Base-by-base conservation (phyloP, 2,329 filamentous ascomycete species). In the Colletotrichum tropicale region DNA sequence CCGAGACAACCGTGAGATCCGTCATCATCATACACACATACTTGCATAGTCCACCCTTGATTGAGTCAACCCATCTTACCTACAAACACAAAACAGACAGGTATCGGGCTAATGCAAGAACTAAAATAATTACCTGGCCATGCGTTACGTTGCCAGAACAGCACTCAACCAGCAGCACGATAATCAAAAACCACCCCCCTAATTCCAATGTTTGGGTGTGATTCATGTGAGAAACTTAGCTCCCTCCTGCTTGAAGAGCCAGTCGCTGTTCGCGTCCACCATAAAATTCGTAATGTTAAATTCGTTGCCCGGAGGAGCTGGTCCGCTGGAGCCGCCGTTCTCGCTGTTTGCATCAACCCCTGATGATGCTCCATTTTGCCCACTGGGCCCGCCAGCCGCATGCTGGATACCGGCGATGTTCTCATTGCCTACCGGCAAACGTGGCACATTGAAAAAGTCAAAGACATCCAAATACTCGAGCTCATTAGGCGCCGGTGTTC, bases 381-480 rank as follows among this genome's bases (percentile, higher is more conserved):
- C 80, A 18, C 71, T 78, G 21, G 30, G 73, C 8, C 77, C 80
- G 2, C 74, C 74, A 24, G 81, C 79, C n/a, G 30, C 70, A 32
- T 60, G 76, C 64, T 74, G 74, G 21, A 75, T 64, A n/a, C 69
- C 68, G 43, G 66, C 56, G 9, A 68, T 65, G 38, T 80, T 81
- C 68, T 87, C 86, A 13, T 85, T 84, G 34, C 86, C 86, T 26
- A 90, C 84, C 0, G 91, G 90, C 28, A 98, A 86, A 21, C 95
- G 88, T 1, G 96, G 96, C 71, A 98, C 92, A 82, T 98, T 98
- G 88, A 98, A 98, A 82, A 98, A 98, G 80, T 97, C 95, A 82
- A 98, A 98, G 0, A 98, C 94, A 80, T 98, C 96, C 4, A 98
- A 87, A 82, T 98, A 98, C 82, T 98, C 96, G 5, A 98, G 87